These are phyloP conservation scores for Millerozyma miso DNA, from an alignment of 805 yeast genomes.

Conservation along the genomic window DNA sequence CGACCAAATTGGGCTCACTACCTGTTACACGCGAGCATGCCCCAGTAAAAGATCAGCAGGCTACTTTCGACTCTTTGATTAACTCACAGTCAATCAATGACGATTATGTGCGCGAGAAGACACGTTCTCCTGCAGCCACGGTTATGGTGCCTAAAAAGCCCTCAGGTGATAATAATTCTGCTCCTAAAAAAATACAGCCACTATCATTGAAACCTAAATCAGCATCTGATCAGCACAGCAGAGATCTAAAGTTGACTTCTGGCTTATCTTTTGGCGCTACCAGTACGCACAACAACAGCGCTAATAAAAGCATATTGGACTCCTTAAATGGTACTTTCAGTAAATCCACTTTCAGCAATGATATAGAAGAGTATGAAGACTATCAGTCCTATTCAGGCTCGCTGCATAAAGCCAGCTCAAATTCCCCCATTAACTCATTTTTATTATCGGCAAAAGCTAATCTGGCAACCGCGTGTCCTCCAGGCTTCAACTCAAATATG, in stretches of 20 bases:
- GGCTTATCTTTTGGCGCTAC: constrained; percentile 23
- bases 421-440: constrained; percentile 9
- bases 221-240: constrained; percentile 1
- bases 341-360: constrained; percentile 8
- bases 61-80: constrained; percentile 26
- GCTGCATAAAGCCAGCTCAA: background rate
- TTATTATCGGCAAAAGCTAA: constrained; percentile 3
- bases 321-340: constrained; percentile 22
- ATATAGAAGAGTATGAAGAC: constrained; percentile 26
- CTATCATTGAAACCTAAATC: constrained; percentile 4
- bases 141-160: constrained; percentile 2
- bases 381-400: constrained; percentile 13
- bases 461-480: constrained; percentile 20
- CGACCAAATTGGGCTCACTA: constrained; percentile 16
- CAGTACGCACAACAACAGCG: constrained; percentile 4
- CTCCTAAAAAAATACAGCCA: background rate
- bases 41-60: background rate
- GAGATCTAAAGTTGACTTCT: constrained; percentile 1
- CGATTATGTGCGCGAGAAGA: constrained; percentile 19
- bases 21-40: constrained; percentile 7
- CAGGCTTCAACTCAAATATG: constrained; percentile 26
- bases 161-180: constrained; percentile 1
- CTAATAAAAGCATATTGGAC: constrained; percentile 16
- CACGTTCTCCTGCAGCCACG: constrained; percentile 10
- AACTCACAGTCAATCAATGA: constrained; percentile 23